These are phyloP conservation scores for Passiflora organensis DNA, from an alignment of 345 rosid genomes.

Conservation along the genomic window DNA sequence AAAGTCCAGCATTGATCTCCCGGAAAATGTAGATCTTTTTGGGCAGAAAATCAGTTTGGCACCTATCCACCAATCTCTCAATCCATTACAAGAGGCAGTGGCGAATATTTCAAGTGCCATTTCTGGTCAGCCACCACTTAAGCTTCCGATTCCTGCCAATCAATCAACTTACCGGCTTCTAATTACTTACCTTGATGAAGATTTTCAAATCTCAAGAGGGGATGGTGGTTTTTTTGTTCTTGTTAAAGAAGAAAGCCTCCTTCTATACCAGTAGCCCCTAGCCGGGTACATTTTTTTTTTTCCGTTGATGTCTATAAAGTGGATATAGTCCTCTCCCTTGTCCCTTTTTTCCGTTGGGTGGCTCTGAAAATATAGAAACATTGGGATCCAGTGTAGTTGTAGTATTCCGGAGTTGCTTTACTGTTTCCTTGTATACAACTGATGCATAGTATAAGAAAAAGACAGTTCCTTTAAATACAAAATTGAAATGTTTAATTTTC, in stretches of 20 bases:
- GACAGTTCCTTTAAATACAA: too few species aligned
- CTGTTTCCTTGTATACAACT: too few species aligned
- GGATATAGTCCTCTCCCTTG: too few species aligned
- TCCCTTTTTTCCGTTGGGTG: too few species aligned
- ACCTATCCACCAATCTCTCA: constrained; percentile 68
- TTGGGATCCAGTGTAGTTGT: too few species aligned
- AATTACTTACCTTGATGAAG: constrained; percentile 77
- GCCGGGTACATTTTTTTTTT: constrained; percentile 13
- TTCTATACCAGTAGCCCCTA: constrained; percentile 51
- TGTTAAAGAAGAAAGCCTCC: constrained; percentile 80
- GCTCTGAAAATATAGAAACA: too few species aligned
- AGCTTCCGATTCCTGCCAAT: constrained; percentile 73
- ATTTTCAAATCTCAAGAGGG: constrained; percentile 85
- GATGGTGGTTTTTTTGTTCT: constrained; percentile 97
- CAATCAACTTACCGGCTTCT: constrained; percentile 76
- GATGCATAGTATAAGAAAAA: too few species aligned
- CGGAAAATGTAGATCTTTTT: constrained; percentile 51
- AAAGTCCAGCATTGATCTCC: constrained; percentile 65
- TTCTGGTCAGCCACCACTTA: constrained; percentile 80
- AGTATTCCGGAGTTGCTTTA: too few species aligned
- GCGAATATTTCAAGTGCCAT: constrained; percentile 58
- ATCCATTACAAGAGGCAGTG: constrained; percentile 69
- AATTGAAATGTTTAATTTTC: too few species aligned
- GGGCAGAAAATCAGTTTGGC: constrained; percentile 71
- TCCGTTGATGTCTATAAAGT: too few species aligned